Evolutionary conservation across 2,329 filamentous ascomycete species (phyloP).

Genomic region (Dactylellina leptospora): DNA sequence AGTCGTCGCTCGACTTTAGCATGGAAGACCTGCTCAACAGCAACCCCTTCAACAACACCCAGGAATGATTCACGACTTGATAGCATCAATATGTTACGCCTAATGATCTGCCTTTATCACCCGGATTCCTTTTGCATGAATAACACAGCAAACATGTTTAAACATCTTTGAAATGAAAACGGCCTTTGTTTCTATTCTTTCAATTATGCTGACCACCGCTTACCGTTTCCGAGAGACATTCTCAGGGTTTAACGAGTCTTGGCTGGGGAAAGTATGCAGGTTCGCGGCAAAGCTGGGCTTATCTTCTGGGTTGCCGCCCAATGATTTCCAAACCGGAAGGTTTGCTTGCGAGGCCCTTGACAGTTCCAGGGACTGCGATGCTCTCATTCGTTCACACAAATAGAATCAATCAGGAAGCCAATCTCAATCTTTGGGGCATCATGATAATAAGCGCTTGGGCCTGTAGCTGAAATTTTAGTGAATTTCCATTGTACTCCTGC

Average conservation of each 20-base stretch:
- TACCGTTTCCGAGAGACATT: neutral
- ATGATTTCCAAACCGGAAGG: slow-evolving; percentile 23
- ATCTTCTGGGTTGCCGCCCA: slow-evolving; percentile 17
- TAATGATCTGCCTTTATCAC: slow-evolving; percentile 5
- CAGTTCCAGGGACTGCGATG: neutral
- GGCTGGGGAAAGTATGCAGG: slow-evolving; percentile 14
- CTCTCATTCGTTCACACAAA: slow-evolving; percentile 45
- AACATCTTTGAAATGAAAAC: too few relatives aligned
- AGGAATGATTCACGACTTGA: slow-evolving; percentile 22
- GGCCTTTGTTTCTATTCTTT: too few relatives aligned
- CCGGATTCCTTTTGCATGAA: slow-evolving; percentile 1
- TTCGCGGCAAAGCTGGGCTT: slow-evolving; percentile 44
- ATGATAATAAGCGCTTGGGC: slow-evolving; percentile 22
- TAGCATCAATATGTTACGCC: neutral
- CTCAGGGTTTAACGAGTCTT: slow-evolving; percentile 8
- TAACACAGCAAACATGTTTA: too few relatives aligned
- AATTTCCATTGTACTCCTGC: slow-evolving; percentile 7
- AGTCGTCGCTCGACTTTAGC: slow-evolving; percentile 35
- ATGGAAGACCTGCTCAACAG: slow-evolving; percentile 49
- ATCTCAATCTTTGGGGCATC: slow-evolving; percentile 24
- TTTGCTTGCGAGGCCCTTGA: slow-evolving; percentile 20
- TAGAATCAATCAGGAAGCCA: slow-evolving; percentile 36
- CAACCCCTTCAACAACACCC: slow-evolving; percentile 40
- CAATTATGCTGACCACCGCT: neutral
- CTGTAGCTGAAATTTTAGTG: slow-evolving; percentile 14